These are phyloP conservation scores for Hypoxylon fuscum DNA, from an alignment of 495 filamentous ascomycete species.

Conservation along the genomic window DNA sequence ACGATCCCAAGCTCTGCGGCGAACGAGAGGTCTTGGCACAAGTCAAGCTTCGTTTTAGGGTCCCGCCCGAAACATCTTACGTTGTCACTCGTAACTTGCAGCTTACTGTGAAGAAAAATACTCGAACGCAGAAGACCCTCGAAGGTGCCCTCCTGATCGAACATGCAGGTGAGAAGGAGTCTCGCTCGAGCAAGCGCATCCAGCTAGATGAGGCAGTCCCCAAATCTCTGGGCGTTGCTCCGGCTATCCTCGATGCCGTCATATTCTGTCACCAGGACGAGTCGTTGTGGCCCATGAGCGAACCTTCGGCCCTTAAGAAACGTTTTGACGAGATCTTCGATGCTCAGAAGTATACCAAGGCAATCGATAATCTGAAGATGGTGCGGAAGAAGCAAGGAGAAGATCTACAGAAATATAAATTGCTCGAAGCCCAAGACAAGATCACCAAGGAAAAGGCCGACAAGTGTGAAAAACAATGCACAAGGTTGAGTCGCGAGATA, in stretches of 20 bases:
- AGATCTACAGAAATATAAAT: slow-evolving; percentile 73
- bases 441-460: slow-evolving; percentile 89
- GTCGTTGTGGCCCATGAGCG: slow-evolving; percentile 97
- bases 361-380: slow-evolving; percentile 90
- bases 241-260: slow-evolving; percentile 88
- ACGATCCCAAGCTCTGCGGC: slow-evolving; percentile 90
- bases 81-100: slow-evolving; percentile 83
- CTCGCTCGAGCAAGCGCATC: slow-evolving; percentile 78
- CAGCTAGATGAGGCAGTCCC: slow-evolving; percentile 87
- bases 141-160: slow-evolving; percentile 78
- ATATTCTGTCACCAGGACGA: slow-evolving; percentile 99
- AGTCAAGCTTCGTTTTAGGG: slow-evolving; percentile 87
- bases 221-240: slow-evolving; percentile 87
- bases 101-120: slow-evolving; percentile 84
- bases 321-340: slow-evolving; percentile 98
- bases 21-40: slow-evolving; percentile 93
- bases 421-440: slow-evolving; percentile 78
- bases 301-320: slow-evolving; percentile 84
- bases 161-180: slow-evolving; percentile 80
- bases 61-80: slow-evolving; percentile 76
- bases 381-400: slow-evolving; percentile 84
- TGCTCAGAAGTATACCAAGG: slow-evolving; percentile 94
- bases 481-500: slow-evolving; percentile 76
- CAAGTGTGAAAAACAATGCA: slow-evolving; percentile 67
- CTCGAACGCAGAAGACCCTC: slow-evolving; percentile 75